phyloP scores from a whole-genome alignment of 345 rosid species.

The Euphorbia lathyris region DNA sequence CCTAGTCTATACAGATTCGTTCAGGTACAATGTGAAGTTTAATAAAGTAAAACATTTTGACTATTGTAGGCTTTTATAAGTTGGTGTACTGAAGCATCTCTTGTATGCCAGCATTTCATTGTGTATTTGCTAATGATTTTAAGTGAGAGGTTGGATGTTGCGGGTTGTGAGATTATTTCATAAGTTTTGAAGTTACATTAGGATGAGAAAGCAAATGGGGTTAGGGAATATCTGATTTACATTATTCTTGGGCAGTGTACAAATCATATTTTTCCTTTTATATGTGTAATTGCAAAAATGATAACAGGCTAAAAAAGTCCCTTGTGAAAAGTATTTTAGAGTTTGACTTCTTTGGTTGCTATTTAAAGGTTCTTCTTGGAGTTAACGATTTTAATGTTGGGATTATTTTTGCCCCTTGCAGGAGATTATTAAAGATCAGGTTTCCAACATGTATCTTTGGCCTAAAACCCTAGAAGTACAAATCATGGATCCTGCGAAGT shows the following conservation, averaged over 20 bases:
- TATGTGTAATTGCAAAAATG: not conserved
- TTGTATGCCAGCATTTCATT: not conserved
- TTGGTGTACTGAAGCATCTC: not conserved
- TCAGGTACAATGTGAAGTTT: constrained; percentile 49
- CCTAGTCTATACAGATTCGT: constrained; percentile 91
- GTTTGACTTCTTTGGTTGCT: constrained; percentile 2
- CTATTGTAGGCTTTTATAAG: not conserved
- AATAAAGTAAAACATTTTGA: not conserved
- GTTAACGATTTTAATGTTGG: constrained; percentile 14
- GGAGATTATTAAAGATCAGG: constrained; percentile 95
- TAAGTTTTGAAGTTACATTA: not conserved
- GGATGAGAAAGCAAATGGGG: not conserved
- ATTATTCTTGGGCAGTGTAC: not conserved
- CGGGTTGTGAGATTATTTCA: not conserved
- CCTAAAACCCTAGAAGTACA: constrained; percentile 77
- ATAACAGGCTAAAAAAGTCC: not conserved
- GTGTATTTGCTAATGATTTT: not conserved
- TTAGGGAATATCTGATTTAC: not conserved
- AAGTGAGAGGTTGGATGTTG: not conserved
- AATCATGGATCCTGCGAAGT: constrained; percentile 80
- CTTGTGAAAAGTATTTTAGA: not conserved
- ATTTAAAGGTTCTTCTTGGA: not conserved
- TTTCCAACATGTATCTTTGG: constrained; percentile 95
- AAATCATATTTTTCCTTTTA: not conserved
- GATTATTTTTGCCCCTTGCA: constrained; percentile 26